A percentile compares a stretch with the other conserved stretches of the same genome.
phyloP scores from a whole-genome alignment of 805 yeast genomes.

The Kurtzmaniella cleridarum region DNA sequence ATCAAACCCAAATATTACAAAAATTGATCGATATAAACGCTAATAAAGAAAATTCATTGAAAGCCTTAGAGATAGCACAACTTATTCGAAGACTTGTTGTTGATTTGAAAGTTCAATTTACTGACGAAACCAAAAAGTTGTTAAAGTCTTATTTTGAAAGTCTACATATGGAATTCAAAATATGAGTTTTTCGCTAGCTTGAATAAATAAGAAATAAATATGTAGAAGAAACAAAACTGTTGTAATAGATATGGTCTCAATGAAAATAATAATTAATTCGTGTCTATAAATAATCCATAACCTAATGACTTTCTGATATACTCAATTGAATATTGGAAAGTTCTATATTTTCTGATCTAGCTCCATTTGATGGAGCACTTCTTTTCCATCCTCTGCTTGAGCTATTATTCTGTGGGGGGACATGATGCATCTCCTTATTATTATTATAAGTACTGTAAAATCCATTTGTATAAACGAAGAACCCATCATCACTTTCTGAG shows the following conservation, averaged over 20 bases:
- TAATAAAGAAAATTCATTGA: slow-evolving; percentile 3
- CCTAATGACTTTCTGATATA: too few species aligned
- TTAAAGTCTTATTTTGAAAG: background rate
- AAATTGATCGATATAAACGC: slow-evolving; percentile 13
- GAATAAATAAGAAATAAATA: too few species aligned
- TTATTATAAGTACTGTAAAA: slow-evolving; percentile 25
- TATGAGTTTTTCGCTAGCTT: too few species aligned
- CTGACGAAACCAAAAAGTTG: slow-evolving; percentile 3
- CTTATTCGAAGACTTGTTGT: slow-evolving; percentile 12
- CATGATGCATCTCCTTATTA: slow-evolving; percentile 8
- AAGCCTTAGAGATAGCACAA: slow-evolving; percentile 16
- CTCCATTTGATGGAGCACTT: slow-evolving; percentile 1
- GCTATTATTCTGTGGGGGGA: background rate
- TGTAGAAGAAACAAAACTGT: too few species aligned
- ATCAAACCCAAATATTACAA: slow-evolving; percentile 14
- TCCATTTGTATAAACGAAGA: slow-evolving; percentile 38
- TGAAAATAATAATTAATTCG: too few species aligned
- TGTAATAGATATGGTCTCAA: too few species aligned
- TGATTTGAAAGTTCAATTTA: slow-evolving; percentile 5
- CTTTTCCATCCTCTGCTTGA: slow-evolving; percentile 1
- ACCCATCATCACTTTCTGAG: slow-evolving; percentile 38
- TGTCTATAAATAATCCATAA: too few species aligned
- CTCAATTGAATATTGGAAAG: too few species aligned
- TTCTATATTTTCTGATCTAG: background rate
- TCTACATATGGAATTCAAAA: too few species aligned